These are phyloP conservation scores for Aspergillus floridensis DNA, from an alignment of 2,329 filamentous ascomycete genomes.

Conservation along the genomic window DNA sequence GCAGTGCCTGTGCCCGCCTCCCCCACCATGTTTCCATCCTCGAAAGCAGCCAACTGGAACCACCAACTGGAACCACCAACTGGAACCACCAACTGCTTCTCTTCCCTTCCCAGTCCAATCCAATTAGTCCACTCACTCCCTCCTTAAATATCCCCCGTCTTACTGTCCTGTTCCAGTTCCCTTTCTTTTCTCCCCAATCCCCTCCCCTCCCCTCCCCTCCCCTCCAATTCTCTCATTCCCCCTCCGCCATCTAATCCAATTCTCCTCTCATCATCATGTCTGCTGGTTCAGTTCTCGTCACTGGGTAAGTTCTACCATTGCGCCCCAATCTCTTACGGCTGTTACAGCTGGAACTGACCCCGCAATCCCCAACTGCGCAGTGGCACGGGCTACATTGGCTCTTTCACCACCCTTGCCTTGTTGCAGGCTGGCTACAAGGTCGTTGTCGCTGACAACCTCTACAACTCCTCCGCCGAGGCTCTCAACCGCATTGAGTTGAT, in stretches of 20 bases:
- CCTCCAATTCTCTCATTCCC: constrained; percentile 1
- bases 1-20: neutral
- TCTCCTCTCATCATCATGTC: constrained; percentile 56
- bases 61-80: too few relatives aligned
- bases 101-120: too few relatives aligned
- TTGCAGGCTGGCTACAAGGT: constrained; percentile 95
- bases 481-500: constrained; percentile 95
- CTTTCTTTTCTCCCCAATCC: constrained; percentile 9
- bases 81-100: too few relatives aligned
- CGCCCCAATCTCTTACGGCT: constrained; percentile 2
- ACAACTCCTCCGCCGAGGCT: constrained; percentile 91
- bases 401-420: constrained; percentile 88
- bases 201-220: constrained; percentile 3
- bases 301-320: constrained; percentile 65
- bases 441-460: constrained; percentile 91
- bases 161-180: constrained; percentile 5
- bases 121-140: neutral
- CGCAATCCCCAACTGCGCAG: constrained; percentile 48
- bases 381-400: constrained; percentile 98
- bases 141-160: constrained; percentile 19
- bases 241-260: constrained; percentile 2
- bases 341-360: constrained; percentile 16
- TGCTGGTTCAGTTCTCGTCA: constrained; percentile 84
- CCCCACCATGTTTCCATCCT: constrained; percentile 1
- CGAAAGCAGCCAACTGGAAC: neutral